These are phyloP conservation scores for Aschersonia sp. DNA, from an alignment of 2,329 filamentous ascomycete species.

Conservation along the genomic window DNA sequence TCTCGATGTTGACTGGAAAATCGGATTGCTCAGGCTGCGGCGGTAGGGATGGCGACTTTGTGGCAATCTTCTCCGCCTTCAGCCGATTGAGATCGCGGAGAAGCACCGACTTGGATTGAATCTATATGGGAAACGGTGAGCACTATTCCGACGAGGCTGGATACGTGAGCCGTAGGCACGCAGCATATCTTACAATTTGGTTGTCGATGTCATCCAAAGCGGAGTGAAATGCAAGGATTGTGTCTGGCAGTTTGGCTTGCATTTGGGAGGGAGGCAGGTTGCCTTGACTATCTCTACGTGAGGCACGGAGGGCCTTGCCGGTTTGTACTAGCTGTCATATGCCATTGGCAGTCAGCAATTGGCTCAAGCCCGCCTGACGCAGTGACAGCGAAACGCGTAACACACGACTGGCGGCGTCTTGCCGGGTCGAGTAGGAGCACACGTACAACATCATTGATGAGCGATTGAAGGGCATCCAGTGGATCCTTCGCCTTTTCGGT, in stretches of 20 bases:
- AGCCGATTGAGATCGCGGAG: slow-evolving; percentile 35
- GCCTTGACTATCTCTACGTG: slow-evolving; percentile 28
- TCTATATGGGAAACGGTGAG: slow-evolving; percentile 9
- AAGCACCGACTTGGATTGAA: slow-evolving; percentile 38
- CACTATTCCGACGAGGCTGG: neutral
- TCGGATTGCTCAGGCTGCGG: slow-evolving; percentile 14
- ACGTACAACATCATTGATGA: slow-evolving; percentile 41
- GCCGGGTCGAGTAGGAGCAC: neutral
- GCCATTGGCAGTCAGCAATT: neutral
- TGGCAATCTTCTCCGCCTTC: slow-evolving; percentile 12
- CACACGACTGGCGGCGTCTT: neutral
- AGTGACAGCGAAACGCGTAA: too few relatives aligned
- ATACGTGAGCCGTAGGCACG: neutral
- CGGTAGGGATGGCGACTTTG: slow-evolving; percentile 4
- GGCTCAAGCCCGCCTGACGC: neutral
- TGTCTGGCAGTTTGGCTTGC: slow-evolving; percentile 29
- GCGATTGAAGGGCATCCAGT: slow-evolving; percentile 33
- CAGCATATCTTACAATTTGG: slow-evolving; percentile 31
- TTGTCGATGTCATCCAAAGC: slow-evolving; percentile 41
- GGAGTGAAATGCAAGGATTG: slow-evolving; percentile 33
- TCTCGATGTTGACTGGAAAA: slow-evolving; percentile 20
- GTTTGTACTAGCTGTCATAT: slow-evolving; percentile 40
- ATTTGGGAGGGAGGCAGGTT: slow-evolving; percentile 17
- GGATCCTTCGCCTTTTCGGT: slow-evolving; percentile 13
- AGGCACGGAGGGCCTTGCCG: slow-evolving; percentile 39